A percentile compares a stretch with the other conserved stretches of the same genome.
phyloP scores from a whole-genome alignment of 164 flowering plant genomes.

The Pachysandra terminalis region DNA sequence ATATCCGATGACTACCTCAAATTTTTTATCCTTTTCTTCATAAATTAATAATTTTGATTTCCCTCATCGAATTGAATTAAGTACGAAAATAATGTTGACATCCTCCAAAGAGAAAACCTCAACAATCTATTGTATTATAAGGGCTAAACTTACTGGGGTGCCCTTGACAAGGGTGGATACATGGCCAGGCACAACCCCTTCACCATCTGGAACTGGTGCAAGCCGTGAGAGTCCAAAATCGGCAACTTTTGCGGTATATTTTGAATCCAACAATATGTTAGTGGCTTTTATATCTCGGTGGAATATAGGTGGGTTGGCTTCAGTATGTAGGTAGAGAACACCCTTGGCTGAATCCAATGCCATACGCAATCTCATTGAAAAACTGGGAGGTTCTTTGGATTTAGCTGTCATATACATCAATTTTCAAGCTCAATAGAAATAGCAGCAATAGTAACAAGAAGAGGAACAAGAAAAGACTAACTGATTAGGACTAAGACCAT shows the following conservation, averaged over 20 bases:
- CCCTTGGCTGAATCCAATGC: slow-evolving; percentile 39
- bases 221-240: slow-evolving; percentile 40
- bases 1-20: too few relatives aligned
- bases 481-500: too few relatives aligned
- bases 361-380: slow-evolving; percentile 29
- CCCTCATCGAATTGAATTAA: too few relatives aligned
- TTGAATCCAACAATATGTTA: slow-evolving; percentile 40
- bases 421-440: too few relatives aligned
- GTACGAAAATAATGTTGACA: too few relatives aligned
- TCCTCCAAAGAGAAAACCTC: too few relatives aligned
- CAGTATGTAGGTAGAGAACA: slow-evolving; percentile 40
- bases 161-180: slow-evolving; percentile 36
- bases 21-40: too few relatives aligned
- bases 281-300: slow-evolving; percentile 45
- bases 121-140: neutral
- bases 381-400: slow-evolving; percentile 18
- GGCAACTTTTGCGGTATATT: slow-evolving; percentile 34
- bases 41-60: too few relatives aligned
- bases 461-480: too few relatives aligned
- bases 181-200: slow-evolving; percentile 23
- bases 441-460: too few relatives aligned
- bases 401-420: too few relatives aligned
- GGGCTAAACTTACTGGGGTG: slow-evolving; percentile 29
- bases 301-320: slow-evolving; percentile 39
- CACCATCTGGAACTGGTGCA: slow-evolving; percentile 25